phyloP scores from a whole-genome alignment of 2,329 filamentous ascomycete genomes.

The Botryotinia calthae region DNA sequence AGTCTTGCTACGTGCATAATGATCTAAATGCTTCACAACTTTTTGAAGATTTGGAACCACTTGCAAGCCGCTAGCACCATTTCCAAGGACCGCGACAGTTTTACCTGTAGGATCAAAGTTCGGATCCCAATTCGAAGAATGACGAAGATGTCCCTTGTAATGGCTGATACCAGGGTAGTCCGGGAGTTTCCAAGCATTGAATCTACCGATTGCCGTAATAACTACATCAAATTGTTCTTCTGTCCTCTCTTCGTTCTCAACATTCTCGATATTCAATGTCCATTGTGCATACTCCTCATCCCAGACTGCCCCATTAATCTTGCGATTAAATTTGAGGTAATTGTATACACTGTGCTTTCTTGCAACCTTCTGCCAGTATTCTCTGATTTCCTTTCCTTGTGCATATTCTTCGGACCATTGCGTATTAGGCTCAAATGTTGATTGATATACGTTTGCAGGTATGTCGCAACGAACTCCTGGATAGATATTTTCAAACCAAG shows the following conservation, averaged over 20 bases:
- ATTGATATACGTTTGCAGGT: conserved; percentile 53
- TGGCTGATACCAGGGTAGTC: conserved; percentile 55
- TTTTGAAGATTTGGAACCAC: conserved; percentile 47
- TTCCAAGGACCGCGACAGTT: conserved; percentile 49
- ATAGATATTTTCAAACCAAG: conserved; percentile 51
- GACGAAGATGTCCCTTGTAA: conserved; percentile 50
- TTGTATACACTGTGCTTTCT: conserved; percentile 63
- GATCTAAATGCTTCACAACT: conserved; percentile 20
- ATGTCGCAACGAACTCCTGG: conserved; percentile 32
- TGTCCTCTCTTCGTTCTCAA: conserved; percentile 41
- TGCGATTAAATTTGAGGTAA: conserved; percentile 53
- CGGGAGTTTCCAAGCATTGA: conserved; percentile 64
- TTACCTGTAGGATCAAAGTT: conserved; percentile 48
- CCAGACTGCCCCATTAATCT: conserved; percentile 58
- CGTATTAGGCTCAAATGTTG: conserved; percentile 59
- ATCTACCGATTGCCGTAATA: conserved; percentile 61
- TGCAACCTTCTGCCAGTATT: conserved; percentile 64
- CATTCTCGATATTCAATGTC: conserved; percentile 43
- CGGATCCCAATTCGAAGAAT: conserved; percentile 60
- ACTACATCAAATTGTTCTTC: conserved; percentile 56
- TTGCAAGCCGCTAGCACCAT: conserved; percentile 51
- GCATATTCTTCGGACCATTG: conserved; percentile 69
- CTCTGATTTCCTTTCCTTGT: conserved; percentile 62
- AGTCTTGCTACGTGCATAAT: conserved; percentile 50
- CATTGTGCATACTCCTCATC: conserved; percentile 51